Conservation (phyloP, 2,329 filamentous ascomycete species). For the Eutypa lata region DNA sequence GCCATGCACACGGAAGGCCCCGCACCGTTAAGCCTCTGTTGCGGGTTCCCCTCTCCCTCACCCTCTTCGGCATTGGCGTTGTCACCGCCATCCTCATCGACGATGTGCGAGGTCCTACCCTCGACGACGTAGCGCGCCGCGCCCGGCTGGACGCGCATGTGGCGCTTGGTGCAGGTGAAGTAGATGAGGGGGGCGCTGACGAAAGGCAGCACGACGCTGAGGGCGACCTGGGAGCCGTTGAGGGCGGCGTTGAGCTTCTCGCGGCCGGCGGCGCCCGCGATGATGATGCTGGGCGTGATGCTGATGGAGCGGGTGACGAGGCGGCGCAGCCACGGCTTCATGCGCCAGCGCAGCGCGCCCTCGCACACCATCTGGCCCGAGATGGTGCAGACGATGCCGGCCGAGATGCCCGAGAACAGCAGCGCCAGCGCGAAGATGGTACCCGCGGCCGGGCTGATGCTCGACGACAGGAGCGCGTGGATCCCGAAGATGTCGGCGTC, state of each 20-base stretch:
- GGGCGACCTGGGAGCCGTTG: conserved; percentile 72
- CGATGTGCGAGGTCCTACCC: conserved; percentile 15
- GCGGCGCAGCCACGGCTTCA: conserved; percentile 75
- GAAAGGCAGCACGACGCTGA: conserved; percentile 78
- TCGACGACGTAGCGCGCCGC: conserved; percentile 32
- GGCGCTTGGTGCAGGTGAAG: conserved; percentile 75
- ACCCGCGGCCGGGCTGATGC: conserved; percentile 71
- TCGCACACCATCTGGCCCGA: conserved; percentile 87
- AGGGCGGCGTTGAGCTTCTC: conserved; percentile 68
- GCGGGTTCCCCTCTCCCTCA: conserved; percentile 3
- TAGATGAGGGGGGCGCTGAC: conserved; percentile 80
- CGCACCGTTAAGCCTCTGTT: no score
- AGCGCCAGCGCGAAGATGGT: conserved; percentile 82
- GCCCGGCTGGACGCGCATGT: conserved; percentile 68
- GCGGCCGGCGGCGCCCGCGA: conserved; percentile 74
- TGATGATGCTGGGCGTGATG: conserved; percentile 78
- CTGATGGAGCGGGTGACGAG: conserved; percentile 76
- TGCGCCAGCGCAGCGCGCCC: conserved; percentile 71
- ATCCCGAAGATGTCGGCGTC: conserved; percentile 81
- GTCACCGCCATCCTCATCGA: conserved; percentile 4
- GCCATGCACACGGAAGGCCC: conserved; percentile 61
- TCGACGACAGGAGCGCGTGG: conserved; percentile 65
- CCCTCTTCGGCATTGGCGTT: conserved; percentile 8
- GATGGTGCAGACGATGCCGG: conserved; percentile 86
- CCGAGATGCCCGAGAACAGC: conserved; percentile 74